phyloP scores from a whole-genome alignment of 2,329 filamentous ascomycete species.

The Verruconis gallopava region DNA sequence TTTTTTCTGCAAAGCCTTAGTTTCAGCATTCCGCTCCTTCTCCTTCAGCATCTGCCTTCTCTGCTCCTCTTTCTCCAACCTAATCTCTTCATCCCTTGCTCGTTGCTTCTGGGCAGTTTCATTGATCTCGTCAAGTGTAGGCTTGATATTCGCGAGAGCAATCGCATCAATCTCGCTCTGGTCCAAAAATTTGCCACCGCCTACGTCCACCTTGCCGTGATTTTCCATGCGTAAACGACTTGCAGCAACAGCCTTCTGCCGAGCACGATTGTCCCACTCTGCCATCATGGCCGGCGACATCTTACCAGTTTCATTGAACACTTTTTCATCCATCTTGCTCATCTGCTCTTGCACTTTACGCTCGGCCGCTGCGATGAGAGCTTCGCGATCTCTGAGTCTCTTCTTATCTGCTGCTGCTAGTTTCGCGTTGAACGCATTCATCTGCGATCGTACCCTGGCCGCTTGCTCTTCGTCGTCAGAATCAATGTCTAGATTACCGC shows the following conservation, averaged over 20 bases:
- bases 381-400: slow-evolving; percentile 59
- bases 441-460: slow-evolving; percentile 61
- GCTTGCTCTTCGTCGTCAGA: slow-evolving; percentile 56
- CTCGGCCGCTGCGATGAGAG: slow-evolving; percentile 65
- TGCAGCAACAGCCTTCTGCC: slow-evolving; percentile 53
- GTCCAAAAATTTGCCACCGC: slow-evolving; percentile 69
- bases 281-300: slow-evolving; percentile 54
- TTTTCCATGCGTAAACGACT: slow-evolving; percentile 47
- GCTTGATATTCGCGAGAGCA: slow-evolving; percentile 63
- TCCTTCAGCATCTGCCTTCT: slow-evolving; percentile 46
- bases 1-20: slow-evolving; percentile 33
- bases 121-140: slow-evolving; percentile 73
- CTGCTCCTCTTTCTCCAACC: slow-evolving; percentile 51
- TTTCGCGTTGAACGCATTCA: slow-evolving; percentile 61
- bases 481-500: neutral
- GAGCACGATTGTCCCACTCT: slow-evolving; percentile 69
- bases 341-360: slow-evolving; percentile 73
- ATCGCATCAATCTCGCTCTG: slow-evolving; percentile 67
- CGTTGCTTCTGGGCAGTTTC: slow-evolving; percentile 62
- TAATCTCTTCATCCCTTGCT: slow-evolving; percentile 50
- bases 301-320: slow-evolving; percentile 65
- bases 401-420: slow-evolving; percentile 62
- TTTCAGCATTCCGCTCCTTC: slow-evolving; percentile 35
- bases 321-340: slow-evolving; percentile 67
- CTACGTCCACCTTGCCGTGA: slow-evolving; percentile 53